These are phyloP conservation scores for Colletotrichum noveboracense DNA, from an alignment of 2,329 filamentous ascomycete genomes.

Conservation along the genomic window DNA sequence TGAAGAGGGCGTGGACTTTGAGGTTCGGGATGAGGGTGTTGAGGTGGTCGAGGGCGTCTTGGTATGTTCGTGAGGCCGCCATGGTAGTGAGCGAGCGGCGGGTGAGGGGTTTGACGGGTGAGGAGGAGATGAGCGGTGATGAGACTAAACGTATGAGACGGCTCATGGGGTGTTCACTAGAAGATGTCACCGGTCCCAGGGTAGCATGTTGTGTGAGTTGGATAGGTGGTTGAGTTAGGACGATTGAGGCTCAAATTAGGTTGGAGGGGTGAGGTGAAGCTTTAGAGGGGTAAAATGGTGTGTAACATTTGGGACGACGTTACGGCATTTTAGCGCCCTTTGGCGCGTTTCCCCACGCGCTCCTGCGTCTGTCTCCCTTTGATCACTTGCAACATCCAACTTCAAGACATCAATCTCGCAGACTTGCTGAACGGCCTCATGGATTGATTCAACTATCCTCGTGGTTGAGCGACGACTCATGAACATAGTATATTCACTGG, in stretches of 20 bases:
- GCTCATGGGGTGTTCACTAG: not conserved
- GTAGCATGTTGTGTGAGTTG: not conserved
- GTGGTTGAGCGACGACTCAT: not conserved
- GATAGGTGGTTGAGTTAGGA: not conserved
- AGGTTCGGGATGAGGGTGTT: constrained; percentile 23
- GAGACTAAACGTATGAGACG: not conserved
- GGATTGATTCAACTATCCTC: not conserved
- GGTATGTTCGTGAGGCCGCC: constrained; percentile 15
- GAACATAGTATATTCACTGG: not conserved
- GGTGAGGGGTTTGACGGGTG: not conserved
- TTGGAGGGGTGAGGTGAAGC: not conserved
- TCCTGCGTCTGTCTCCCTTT: not conserved
- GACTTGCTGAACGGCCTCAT: not conserved
- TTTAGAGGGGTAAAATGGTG: not conserved
- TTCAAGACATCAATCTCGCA: not conserved
- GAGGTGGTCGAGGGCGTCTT: constrained; percentile 15
- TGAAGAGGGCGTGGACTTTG: constrained; percentile 21
- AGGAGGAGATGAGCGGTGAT: not conserved
- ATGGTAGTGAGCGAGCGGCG: not conserved
- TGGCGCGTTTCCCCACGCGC: not conserved
- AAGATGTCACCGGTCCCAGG: not conserved
- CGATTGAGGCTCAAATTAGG: not conserved
- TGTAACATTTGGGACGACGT: not conserved
- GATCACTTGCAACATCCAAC: not conserved
- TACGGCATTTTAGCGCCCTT: not conserved